Evolutionary conservation across 1,139 yeast species (phyloP).

Genomic region (Yamadazyma triangularis): DNA sequence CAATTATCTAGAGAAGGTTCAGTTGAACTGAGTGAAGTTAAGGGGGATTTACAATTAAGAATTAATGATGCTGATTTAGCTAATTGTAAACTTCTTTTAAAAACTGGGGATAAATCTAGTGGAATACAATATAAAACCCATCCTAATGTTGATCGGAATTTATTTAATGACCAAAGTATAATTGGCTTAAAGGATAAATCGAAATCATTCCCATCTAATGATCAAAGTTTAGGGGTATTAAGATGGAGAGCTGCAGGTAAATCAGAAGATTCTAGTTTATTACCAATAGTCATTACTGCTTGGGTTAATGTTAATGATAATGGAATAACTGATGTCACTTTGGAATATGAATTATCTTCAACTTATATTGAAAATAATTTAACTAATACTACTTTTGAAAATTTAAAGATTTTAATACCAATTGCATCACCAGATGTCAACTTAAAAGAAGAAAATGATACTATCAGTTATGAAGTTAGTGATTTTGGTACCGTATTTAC

Average conservation of each 20-base stretch:
- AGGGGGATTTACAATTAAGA: constrained; percentile 88
- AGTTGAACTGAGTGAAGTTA: constrained; percentile 67
- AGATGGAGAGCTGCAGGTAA: constrained; percentile 73
- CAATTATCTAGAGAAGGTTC: constrained; percentile 83
- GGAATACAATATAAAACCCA: constrained; percentile 84
- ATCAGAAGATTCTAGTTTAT: constrained; percentile 50
- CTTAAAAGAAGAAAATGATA: constrained; percentile 47
- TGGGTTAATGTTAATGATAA: constrained; percentile 72
- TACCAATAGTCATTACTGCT: constrained; percentile 76
- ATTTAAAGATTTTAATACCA: constrained; percentile 66
- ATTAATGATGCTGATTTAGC: constrained; percentile 71
- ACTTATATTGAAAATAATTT: constrained; percentile 25
- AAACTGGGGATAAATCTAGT: constrained; percentile 40
- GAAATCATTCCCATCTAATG: constrained; percentile 87
- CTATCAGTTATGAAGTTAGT: constrained; percentile 42
- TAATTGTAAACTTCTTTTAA: constrained; percentile 57
- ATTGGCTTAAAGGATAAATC: constrained; percentile 73
- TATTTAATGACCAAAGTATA: constrained; percentile 53
- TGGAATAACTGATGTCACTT: constrained; percentile 65
- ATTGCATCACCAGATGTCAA: constrained; percentile 45
- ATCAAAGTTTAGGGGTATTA: constrained; percentile 83
- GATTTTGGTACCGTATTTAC: constrained; percentile 62
- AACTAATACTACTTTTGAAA: constrained; percentile 42
- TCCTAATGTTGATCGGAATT: constrained; percentile 84
- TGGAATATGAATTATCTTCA: constrained; percentile 72